These are phyloP conservation scores for Medicago ruthenica DNA, from an alignment of 306 rosid species.

Conservation along the genomic window DNA sequence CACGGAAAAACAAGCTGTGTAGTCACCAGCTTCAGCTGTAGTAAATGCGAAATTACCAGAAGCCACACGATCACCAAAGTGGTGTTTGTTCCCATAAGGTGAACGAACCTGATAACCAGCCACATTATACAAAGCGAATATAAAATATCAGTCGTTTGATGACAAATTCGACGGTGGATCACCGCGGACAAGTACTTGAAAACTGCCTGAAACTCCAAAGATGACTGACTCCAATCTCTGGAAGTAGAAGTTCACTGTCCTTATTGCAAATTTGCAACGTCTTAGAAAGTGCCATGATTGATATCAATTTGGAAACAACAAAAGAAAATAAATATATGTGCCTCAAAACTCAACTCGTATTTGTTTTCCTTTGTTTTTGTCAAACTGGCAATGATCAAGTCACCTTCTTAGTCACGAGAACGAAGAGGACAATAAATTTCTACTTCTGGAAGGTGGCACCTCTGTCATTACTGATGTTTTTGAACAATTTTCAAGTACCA, in stretches of 20 bases:
- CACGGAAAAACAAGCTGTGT: conserved; percentile 72
- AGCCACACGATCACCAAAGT: conserved; percentile 55
- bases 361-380: not conserved
- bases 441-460: not conserved
- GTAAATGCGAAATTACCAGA: conserved; percentile 78
- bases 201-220: not conserved
- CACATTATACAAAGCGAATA: conserved; percentile 36
- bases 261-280: too few species aligned
- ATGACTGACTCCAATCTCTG: not conserved
- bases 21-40: conserved; percentile 77
- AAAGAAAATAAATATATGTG: too few species aligned
- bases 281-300: too few species aligned
- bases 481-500: not conserved
- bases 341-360: not conserved
- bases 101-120: conserved; percentile 64
- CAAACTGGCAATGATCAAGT: not conserved
- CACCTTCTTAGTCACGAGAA: not conserved
- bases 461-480: not conserved
- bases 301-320: too few species aligned
- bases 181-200: not conserved
- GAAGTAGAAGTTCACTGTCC: not conserved
- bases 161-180: not conserved
- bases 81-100: conserved; percentile 68
- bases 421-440: not conserved
- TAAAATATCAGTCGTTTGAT: not conserved